Conservation (phyloP, 1,139 yeast genomes). For the Debaryomyces sp. region DNA sequence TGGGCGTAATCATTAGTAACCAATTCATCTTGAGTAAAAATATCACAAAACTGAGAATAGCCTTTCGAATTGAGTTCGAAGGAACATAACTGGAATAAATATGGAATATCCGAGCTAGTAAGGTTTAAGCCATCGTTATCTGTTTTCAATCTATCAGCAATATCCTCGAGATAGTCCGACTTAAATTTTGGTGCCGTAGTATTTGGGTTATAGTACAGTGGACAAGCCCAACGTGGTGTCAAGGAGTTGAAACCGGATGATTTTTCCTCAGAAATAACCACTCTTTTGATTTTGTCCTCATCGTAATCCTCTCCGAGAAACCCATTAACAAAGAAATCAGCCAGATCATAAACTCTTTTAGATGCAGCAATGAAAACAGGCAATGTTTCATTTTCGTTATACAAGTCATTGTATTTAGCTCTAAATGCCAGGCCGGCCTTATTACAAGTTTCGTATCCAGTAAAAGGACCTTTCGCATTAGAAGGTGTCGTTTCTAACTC, state of each 20-base stretch:
- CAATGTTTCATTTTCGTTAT: conserved; percentile 19
- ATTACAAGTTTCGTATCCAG: conserved; percentile 22
- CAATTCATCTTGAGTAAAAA: conserved; percentile 55
- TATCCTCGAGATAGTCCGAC: conserved; percentile 34
- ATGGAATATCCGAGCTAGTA: conserved; percentile 41
- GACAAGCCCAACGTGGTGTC: conserved; percentile 33
- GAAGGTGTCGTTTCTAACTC: conserved; percentile 32
- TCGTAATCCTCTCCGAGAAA: conserved; percentile 25
- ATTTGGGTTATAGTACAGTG: conserved; percentile 16
- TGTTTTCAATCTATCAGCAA: conserved; percentile 41
- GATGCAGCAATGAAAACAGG: conserved; percentile 37
- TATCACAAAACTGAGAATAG: conserved; percentile 48
- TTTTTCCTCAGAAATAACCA: conserved; percentile 27
- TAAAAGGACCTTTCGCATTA: conserved; percentile 25
- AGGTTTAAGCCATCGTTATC: conserved; percentile 44
- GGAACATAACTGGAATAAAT: conserved; percentile 50
- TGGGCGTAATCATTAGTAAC: conserved; percentile 44
- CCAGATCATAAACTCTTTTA: conserved; percentile 34
- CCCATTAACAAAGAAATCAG: conserved; percentile 33
- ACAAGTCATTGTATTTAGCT: conserved; percentile 30
- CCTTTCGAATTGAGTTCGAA: conserved; percentile 57
- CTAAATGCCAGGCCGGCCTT: conserved; percentile 37
- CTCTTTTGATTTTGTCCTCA: conserved; percentile 19
- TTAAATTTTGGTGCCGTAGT: conserved; percentile 20
- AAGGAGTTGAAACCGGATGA: conserved; percentile 31